phyloP scores from a whole-genome alignment of 148 eudicot species.

The Tetragonia tetragonoides region DNA sequence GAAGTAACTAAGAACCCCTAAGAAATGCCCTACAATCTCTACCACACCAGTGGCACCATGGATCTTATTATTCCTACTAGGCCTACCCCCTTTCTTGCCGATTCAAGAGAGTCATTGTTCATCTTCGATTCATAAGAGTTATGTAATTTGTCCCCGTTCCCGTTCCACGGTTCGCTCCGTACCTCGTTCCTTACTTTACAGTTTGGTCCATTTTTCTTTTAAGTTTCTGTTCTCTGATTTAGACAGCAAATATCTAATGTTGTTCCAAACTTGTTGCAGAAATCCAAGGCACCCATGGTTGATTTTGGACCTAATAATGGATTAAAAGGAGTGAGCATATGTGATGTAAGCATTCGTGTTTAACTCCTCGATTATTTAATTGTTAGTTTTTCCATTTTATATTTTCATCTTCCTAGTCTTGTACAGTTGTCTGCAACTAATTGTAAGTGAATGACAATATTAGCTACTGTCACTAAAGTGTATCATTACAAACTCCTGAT shows the following conservation, averaged over 20 bases:
- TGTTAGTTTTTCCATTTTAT: slow-evolving; percentile 8
- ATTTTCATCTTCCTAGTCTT: background rate
- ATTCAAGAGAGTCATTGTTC: too few species aligned
- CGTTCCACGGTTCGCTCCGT: too few species aligned
- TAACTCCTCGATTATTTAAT: slow-evolving; percentile 7
- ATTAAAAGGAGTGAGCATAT: slow-evolving; percentile 50
- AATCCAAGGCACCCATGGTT: slow-evolving; percentile 48
- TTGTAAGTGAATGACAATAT: background rate
- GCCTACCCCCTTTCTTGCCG: too few species aligned
- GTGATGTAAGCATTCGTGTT: slow-evolving; percentile 58
- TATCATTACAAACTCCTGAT: background rate
- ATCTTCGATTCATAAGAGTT: too few species aligned
- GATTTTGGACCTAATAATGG: slow-evolving; percentile 73
- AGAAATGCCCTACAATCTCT: too few species aligned
- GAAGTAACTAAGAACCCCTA: too few species aligned
- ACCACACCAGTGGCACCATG: too few species aligned
- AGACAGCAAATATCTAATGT: slow-evolving; percentile 8
- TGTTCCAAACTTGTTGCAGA: slow-evolving; percentile 40
- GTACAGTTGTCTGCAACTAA: background rate
- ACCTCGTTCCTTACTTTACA: too few species aligned
- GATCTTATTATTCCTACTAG: too few species aligned
- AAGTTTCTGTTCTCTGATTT: background rate
- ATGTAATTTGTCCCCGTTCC: too few species aligned
- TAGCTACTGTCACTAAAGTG: background rate
- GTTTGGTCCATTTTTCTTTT: slow-evolving; percentile 1